Percentiles rank a stretch among this genome's conserved stretches.
These are phyloP conservation scores for Plenodomus tracheiphilus DNA, from an alignment of 2,329 filamentous ascomycete genomes.

Conservation along the genomic window DNA sequence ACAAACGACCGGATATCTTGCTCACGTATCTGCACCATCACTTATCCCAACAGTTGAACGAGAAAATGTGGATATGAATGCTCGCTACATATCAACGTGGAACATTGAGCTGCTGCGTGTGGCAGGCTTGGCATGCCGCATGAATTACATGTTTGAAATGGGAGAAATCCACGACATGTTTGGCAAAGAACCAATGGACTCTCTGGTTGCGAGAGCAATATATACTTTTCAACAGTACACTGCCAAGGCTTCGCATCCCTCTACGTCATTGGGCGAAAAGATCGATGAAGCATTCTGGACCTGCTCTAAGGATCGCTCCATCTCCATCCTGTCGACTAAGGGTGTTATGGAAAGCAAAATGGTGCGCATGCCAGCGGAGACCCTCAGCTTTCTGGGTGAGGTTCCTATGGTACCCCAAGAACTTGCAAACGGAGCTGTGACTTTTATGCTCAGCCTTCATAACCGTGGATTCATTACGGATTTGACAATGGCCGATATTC, in stretches of 20 bases:
- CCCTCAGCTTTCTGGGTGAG: constrained; percentile 78
- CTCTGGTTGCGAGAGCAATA: constrained; percentile 75
- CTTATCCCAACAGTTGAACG: constrained; percentile 97
- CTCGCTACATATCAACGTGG: constrained; percentile 92
- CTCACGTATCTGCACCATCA: constrained; percentile 93
- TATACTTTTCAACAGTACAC: constrained; percentile 87
- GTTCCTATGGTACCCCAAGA: constrained; percentile 84
- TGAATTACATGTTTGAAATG: constrained; percentile 91
- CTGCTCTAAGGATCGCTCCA: constrained; percentile 73
- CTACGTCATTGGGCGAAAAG: constrained; percentile 76
- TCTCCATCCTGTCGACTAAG: constrained; percentile 85
- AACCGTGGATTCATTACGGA: constrained; percentile 86
- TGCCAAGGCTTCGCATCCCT: constrained; percentile 88
- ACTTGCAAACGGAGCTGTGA: constrained; percentile 66
- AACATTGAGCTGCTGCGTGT: constrained; percentile 91
- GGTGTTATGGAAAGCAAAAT: constrained; percentile 84
- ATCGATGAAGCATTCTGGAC: constrained; percentile 98
- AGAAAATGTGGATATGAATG: constrained; percentile 95
- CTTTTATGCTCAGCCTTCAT: constrained; percentile 78
- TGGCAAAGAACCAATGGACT: constrained; percentile 60
- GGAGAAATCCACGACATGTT: constrained; percentile 56
- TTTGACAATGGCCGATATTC: constrained; percentile 85
- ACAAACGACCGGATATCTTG: constrained; percentile 90
- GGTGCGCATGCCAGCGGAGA: constrained; percentile 75
- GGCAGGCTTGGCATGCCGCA: constrained; percentile 84